Conservation (phyloP, 768 basidiomycete genomes). For the Lactifluus volemus region DNA sequence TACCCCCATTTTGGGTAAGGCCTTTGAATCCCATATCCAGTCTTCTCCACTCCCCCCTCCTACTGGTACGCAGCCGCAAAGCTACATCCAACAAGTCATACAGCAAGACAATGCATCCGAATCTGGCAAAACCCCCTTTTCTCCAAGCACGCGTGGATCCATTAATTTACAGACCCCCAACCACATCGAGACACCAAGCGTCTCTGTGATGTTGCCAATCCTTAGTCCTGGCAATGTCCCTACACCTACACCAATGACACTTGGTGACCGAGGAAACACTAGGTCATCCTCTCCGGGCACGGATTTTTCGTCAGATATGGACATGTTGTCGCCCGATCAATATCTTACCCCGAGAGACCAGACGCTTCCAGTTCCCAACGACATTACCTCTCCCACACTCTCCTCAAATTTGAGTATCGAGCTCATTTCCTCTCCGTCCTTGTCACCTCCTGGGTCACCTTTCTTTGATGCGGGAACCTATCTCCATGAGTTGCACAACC, state of each 20-base stretch:
- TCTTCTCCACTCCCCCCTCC: neutral
- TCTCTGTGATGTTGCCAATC: neutral
- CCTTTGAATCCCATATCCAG: neutral
- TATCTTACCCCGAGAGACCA: neutral
- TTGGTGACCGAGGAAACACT: neutral
- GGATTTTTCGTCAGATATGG: conserved; percentile 2
- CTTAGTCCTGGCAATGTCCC: neutral
- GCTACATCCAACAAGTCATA: neutral
- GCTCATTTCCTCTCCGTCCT: conserved; percentile 7
- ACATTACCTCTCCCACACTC: neutral
- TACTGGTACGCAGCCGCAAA: neutral
- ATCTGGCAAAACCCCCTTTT: neutral
- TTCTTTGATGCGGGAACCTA: conserved; percentile 1
- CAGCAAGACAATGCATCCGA: neutral
- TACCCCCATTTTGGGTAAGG: neutral
- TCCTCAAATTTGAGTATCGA: conserved; percentile 10
- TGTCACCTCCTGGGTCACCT: conserved; percentile 12
- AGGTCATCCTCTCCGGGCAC: neutral
- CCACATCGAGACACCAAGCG: neutral
- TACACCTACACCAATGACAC: neutral
- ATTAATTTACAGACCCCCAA: neutral
- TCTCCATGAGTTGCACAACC: neutral
- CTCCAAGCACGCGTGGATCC: neutral
- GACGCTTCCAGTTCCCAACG: neutral
- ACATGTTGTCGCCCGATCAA: neutral